A percentile compares a stretch with the other conserved stretches of the same genome.
Evolutionary conservation across 1,284 basidiomycete genomes (phyloP).

Genomic region (Ustilago crameri): DNA sequence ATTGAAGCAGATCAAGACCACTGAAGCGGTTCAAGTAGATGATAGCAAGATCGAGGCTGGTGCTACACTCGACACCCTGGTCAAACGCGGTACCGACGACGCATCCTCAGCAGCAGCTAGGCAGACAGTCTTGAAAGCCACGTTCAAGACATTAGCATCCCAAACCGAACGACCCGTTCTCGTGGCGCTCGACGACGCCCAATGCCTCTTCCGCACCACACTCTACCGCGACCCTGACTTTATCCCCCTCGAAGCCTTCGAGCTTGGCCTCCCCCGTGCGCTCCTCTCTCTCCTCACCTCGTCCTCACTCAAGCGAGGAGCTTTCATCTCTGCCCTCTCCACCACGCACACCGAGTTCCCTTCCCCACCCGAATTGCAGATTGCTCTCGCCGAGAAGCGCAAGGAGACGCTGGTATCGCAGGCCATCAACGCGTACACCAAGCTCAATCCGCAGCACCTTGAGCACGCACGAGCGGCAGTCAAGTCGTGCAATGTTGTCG

Average conservation of each 20-base stretch:
- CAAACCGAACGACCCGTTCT: slow-evolving; percentile 81
- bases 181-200: slow-evolving; percentile 86
- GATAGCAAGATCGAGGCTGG: slow-evolving; percentile 22
- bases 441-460: slow-evolving; percentile 43
- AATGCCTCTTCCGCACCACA: slow-evolving; percentile 79
- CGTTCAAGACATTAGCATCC: slow-evolving; percentile 76
- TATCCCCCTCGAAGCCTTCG: slow-evolving; percentile 78
- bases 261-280: slow-evolving; percentile 80
- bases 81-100: slow-evolving; percentile 33
- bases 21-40: slow-evolving; percentile 34
- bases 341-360: slow-evolving; percentile 52
- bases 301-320: slow-evolving; percentile 23
- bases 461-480: slow-evolving; percentile 34
- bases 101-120: slow-evolving; percentile 22
- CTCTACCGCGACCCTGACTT: slow-evolving; percentile 84
- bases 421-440: slow-evolving; percentile 58
- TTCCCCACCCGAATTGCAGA: slow-evolving; percentile 41
- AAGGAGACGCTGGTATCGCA: slow-evolving; percentile 15
- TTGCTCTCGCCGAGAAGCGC: slow-evolving; percentile 39
- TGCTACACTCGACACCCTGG: slow-evolving; percentile 42
- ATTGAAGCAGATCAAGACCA: slow-evolving; percentile 32
- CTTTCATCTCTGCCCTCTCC: slow-evolving; percentile 50
- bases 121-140: slow-evolving; percentile 75
- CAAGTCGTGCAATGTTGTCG: slow-evolving; percentile 26
- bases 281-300: slow-evolving; percentile 51